These are phyloP conservation scores for Breviolum minutum DNA, from an alignment of 73 alveolate species.

Conservation along the genomic window DNA sequence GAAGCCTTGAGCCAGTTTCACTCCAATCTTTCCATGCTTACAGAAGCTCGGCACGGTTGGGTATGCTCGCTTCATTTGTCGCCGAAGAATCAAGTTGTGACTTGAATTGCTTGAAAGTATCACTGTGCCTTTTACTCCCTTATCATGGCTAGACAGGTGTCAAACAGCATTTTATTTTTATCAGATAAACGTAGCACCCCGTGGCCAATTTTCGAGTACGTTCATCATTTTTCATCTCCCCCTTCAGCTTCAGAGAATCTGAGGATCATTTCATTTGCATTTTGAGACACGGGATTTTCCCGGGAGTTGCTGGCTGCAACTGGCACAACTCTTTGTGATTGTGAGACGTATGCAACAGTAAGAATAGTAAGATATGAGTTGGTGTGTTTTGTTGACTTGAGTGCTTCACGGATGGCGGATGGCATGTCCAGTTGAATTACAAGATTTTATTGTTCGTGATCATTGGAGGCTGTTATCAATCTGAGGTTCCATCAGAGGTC, in stretches of 20 bases:
- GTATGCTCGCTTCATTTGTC: neutral
- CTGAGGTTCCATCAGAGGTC: constrained; percentile 54
- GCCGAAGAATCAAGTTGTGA: too few relatives aligned
- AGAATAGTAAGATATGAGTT: too few relatives aligned
- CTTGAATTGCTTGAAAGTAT: neutral
- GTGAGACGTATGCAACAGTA: too few relatives aligned
- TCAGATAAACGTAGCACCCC: too few relatives aligned
- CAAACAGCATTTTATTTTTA: neutral
- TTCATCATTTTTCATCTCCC: too few relatives aligned
- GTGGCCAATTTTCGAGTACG: too few relatives aligned
- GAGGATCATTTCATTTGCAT: constrained; percentile 86
- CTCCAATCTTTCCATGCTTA: constrained; percentile 43
- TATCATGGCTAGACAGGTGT: neutral
- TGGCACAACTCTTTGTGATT: neutral
- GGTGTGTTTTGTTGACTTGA: too few relatives aligned
- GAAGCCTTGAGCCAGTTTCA: constrained; percentile 71
- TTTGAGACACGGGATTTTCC: constrained; percentile 82
- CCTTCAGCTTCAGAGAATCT: neutral
- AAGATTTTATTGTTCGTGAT: neutral
- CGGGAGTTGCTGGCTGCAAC: constrained; percentile 58
- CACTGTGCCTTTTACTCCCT: neutral
- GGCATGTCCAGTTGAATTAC: neutral
- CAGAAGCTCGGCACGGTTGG: constrained; percentile 32
- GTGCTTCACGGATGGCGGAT: too few relatives aligned
- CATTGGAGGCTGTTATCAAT: neutral